These are phyloP conservation scores for Flammula alnicola DNA, from an alignment of 1,284 basidiomycete genomes.

Conservation along the genomic window DNA sequence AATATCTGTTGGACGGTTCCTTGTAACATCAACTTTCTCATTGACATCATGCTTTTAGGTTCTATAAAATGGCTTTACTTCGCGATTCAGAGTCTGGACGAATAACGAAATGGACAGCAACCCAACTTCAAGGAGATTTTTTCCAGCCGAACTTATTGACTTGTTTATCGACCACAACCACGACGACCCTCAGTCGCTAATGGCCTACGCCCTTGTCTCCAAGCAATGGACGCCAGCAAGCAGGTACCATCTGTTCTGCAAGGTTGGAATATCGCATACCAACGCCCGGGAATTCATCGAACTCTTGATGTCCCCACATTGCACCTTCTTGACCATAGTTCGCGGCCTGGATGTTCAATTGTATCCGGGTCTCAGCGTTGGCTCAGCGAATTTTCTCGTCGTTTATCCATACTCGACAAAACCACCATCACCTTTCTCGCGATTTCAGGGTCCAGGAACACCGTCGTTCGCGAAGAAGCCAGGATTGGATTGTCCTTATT, in stretches of 20 bases:
- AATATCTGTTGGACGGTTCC: slow-evolving; percentile 6
- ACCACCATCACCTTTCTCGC: slow-evolving; percentile 16
- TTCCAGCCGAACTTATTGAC: slow-evolving; percentile 33
- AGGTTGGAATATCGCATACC: slow-evolving; percentile 20
- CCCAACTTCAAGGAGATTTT: neutral
- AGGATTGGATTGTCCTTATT: slow-evolving; percentile 8
- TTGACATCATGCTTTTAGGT: slow-evolving; percentile 4
- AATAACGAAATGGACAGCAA: slow-evolving; percentile 8
- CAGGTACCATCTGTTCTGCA: slow-evolving; percentile 33
- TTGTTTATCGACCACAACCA: slow-evolving; percentile 33
- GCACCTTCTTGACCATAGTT: slow-evolving; percentile 20
- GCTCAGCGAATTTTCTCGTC: slow-evolving; percentile 23
- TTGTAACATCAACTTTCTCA: slow-evolving; percentile 13
- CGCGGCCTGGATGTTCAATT: slow-evolving; percentile 14
- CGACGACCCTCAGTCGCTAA: slow-evolving; percentile 27
- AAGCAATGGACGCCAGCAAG: slow-evolving; percentile 30
- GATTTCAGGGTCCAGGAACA: slow-evolving; percentile 18
- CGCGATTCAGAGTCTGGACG: neutral
- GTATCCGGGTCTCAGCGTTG: slow-evolving; percentile 24
- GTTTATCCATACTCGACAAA: slow-evolving; percentile 12
- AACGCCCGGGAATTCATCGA: slow-evolving; percentile 20
- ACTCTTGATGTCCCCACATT: slow-evolving; percentile 18
- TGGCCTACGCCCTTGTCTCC: slow-evolving; percentile 29
- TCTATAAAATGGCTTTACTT: slow-evolving; percentile 16
- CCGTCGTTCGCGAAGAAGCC: slow-evolving; percentile 19